Conservation (phyloP, 2,329 filamentous ascomycete genomes). For the Paracorniculantispora psalliotae region DNA sequence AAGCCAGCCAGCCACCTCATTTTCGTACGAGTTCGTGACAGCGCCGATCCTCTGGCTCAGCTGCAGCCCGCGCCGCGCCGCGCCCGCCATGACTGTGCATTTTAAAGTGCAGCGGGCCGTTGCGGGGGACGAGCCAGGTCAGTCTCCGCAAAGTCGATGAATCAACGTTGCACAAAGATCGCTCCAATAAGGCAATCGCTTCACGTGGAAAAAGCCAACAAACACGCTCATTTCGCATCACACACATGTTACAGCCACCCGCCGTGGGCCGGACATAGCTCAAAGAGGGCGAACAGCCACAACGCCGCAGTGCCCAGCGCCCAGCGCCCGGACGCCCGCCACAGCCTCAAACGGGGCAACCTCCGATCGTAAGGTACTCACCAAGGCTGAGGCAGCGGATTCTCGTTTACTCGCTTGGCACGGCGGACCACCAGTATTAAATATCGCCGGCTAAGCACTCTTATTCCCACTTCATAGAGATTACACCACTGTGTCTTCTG, state of each 20-base stretch:
- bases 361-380: background rate
- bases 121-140: background rate
- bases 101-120: background rate
- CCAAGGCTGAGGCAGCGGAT: background rate
- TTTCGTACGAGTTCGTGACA: background rate
- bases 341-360: background rate
- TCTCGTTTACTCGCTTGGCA: background rate
- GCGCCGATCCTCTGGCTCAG: conserved; percentile 3
- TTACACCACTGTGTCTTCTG: too few relatives aligned
- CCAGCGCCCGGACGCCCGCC: too few relatives aligned
- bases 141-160: background rate
- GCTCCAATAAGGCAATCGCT: background rate
- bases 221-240: too few relatives aligned
- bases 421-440: too few relatives aligned
- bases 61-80: background rate
- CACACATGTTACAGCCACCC: too few relatives aligned
- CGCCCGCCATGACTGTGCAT: background rate
- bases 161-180: background rate
- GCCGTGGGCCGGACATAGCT: too few relatives aligned
- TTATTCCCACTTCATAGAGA: background rate
- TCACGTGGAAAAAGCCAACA: too few relatives aligned
- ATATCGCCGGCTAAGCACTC: background rate
- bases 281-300: background rate
- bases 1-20: background rate
- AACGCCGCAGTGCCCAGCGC: background rate